Base-by-base conservation (phyloP, 2,329 filamentous ascomycete genomes). In the Colletotrichum gigasporum region DNA sequence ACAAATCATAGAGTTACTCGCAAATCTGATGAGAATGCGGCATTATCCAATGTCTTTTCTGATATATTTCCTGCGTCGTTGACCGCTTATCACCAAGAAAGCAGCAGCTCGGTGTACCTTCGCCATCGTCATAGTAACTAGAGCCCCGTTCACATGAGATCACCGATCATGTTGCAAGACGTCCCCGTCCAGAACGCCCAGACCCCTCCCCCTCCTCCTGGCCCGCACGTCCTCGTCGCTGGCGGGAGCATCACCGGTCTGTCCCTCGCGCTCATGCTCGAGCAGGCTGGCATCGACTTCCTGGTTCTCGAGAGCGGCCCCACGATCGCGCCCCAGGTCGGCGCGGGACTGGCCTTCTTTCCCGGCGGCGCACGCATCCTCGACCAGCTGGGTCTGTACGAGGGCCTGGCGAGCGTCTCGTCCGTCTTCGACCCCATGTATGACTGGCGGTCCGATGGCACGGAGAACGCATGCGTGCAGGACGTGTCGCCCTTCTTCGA, bases 321-420 rank as follows among this genome's bases (percentile, higher is more conserved):
- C 0, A 69, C 76, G 0, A 78, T 85, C 20, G 77, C 78, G 0
- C 82, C 83, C 0, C 72, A 79, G 24, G 72, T 80, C 0, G 84
- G 85, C 0, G 83, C 82, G 0, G 79, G 76, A 4, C 82, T 87
- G 24, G 81, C 75, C 1, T 65, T 86, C 0, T 59, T 77, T 0
- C 75, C 83, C 0, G 74, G 80, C 14, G 80, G 80, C 1, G 56
- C 70, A 3, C 74, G 79, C 1, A 80, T 87, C 10, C 67, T 86
- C 0, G 83, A 85, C 53, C 85, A 87, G 68, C 68, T 87, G 0
- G 83, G 81, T 1, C 62, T 75, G 32, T 78, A 68, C 11, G 72
- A 77, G 35, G n/a, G 35, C 35, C n/a, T 39, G 35, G 3, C 4
- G 9, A 66, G 69, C 8, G 60, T 77, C 12, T 61, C 69, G 24